Conservation (phyloP, 73 alveolate genomes). For the Paramecium caudatum region DNA sequence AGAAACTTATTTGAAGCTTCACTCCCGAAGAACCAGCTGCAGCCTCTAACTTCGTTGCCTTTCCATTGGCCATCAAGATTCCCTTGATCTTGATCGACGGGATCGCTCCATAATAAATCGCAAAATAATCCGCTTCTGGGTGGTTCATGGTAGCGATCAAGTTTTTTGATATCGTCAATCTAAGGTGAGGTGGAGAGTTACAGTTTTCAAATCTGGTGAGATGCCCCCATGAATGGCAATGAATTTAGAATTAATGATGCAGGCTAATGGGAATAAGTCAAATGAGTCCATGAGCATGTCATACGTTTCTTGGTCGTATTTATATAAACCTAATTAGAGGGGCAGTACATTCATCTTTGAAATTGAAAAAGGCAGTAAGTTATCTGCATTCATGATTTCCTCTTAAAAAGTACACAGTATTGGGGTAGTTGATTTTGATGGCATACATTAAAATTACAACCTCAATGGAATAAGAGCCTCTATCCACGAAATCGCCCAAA, state of each 20-base stretch:
- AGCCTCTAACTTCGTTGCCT: conserved; percentile 88
- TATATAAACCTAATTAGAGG: conserved; percentile 33
- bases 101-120: conserved; percentile 92
- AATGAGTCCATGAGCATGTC: conserved; percentile 87
- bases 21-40: conserved; percentile 87
- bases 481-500: conserved; percentile 96
- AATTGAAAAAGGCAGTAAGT: conserved; percentile 90
- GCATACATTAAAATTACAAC: conserved; percentile 87
- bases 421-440: conserved; percentile 88
- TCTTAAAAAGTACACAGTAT: conserved; percentile 86
- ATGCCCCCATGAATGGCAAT: conserved; percentile 91
- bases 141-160: conserved; percentile 86
- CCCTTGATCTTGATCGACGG: conserved; percentile 89
- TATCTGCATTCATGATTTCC: conserved; percentile 96
- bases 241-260: conserved; percentile 83
- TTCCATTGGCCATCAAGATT: conserved; percentile 76
- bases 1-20: conserved; percentile 87
- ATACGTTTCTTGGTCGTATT: conserved; percentile 85
- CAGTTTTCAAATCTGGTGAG: conserved; percentile 86
- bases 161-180: conserved; percentile 85
- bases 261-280: conserved; percentile 86
- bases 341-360: conserved; percentile 84
- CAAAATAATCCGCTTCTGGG: conserved; percentile 90
- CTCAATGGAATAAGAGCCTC: conserved; percentile 96
- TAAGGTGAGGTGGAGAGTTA: background rate